These are phyloP conservation scores for Plectosphaerella sp. DNA, from an alignment of 2,329 filamentous ascomycete species.

Conservation along the genomic window DNA sequence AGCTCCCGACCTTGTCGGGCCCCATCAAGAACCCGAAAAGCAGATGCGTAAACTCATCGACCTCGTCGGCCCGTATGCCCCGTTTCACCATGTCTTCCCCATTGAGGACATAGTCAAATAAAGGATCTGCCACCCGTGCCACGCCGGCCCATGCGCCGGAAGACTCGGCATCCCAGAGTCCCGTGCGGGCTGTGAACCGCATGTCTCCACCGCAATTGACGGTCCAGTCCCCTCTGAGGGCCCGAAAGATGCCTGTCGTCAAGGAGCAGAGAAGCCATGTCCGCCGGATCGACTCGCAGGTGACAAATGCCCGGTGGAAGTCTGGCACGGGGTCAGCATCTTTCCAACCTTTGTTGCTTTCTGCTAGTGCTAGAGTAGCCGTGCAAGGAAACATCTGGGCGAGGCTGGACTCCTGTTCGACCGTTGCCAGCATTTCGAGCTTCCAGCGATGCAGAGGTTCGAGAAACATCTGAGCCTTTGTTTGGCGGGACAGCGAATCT, in stretches of 20 bases:
- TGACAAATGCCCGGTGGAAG: constrained; percentile 5
- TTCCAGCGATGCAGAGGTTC: constrained; percentile 5
- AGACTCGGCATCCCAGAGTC: constrained; percentile 6
- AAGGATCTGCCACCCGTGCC: neutral
- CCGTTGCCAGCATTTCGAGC: constrained; percentile 3
- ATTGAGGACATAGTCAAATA: constrained; percentile 4
- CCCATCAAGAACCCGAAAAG: constrained; percentile 8
- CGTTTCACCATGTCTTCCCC: constrained; percentile 3
- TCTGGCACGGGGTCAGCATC: neutral
- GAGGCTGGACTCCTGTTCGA: constrained; percentile 3
- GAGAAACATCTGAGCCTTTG: constrained; percentile 5
- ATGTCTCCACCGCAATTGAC: constrained; percentile 5
- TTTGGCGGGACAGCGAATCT: constrained; percentile 3
- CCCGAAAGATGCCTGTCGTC: constrained; percentile 6
- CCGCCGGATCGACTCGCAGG: constrained; percentile 8
- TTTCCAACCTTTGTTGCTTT: neutral
- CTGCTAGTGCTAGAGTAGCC: neutral
- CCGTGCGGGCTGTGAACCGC: constrained; percentile 3
- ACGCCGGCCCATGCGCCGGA: constrained; percentile 5
- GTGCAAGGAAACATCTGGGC: neutral
- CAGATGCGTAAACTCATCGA: constrained; percentile 9
- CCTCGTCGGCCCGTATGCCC: constrained; percentile 4
- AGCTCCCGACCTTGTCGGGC: constrained; percentile 9
- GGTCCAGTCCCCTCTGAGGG: constrained; percentile 3
- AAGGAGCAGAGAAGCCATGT: constrained; percentile 7